These are phyloP conservation scores for Nigrospora osmanthi DNA, from an alignment of 2,329 filamentous ascomycete genomes.

Conservation along the genomic window DNA sequence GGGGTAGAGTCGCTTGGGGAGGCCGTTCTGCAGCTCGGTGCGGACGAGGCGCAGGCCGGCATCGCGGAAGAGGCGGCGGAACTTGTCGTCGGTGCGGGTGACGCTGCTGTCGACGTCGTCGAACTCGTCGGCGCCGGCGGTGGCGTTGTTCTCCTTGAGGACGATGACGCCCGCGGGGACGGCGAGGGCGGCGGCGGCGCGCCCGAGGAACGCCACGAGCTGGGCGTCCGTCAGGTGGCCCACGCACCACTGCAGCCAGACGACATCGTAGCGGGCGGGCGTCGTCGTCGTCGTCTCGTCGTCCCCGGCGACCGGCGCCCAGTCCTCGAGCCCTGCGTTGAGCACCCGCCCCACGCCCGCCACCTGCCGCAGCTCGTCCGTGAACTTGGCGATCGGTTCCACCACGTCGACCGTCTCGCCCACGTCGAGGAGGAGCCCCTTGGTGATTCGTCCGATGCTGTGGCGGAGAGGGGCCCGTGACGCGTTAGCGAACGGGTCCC, in stretches of 20 bases:
- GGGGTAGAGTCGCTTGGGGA: slow-evolving; percentile 51
- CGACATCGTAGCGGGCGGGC: slow-evolving; percentile 58
- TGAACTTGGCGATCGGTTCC: slow-evolving; percentile 80
- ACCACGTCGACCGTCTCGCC: slow-evolving; percentile 72
- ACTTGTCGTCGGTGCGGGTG: slow-evolving; percentile 66
- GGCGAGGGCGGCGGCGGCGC: slow-evolving; percentile 41
- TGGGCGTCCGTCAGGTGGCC: slow-evolving; percentile 73
- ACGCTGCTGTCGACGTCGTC: slow-evolving; percentile 72
- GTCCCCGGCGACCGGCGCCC: slow-evolving; percentile 38
- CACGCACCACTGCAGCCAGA: slow-evolving; percentile 90
- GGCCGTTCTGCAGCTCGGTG: slow-evolving; percentile 59
- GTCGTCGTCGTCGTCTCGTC: slow-evolving; percentile 21
- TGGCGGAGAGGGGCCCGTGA: neutral
- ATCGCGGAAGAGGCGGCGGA: slow-evolving; percentile 58
- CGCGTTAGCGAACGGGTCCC: too few relatives aligned
- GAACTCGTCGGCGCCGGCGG: slow-evolving; percentile 55
- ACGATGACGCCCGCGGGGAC: slow-evolving; percentile 49
- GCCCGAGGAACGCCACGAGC: slow-evolving; percentile 56
- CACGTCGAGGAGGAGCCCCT: slow-evolving; percentile 62
- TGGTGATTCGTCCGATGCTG: slow-evolving; percentile 76
- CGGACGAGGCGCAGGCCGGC: slow-evolving; percentile 60
- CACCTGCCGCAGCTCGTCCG: slow-evolving; percentile 47
- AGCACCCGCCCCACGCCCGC: slow-evolving; percentile 56
- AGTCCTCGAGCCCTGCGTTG: slow-evolving; percentile 67
- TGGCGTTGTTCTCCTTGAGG: slow-evolving; percentile 72